phyloP scores from a whole-genome alignment of 2,329 filamentous ascomycete genomes.

The Tolypocladium cylindrosporum region DNA sequence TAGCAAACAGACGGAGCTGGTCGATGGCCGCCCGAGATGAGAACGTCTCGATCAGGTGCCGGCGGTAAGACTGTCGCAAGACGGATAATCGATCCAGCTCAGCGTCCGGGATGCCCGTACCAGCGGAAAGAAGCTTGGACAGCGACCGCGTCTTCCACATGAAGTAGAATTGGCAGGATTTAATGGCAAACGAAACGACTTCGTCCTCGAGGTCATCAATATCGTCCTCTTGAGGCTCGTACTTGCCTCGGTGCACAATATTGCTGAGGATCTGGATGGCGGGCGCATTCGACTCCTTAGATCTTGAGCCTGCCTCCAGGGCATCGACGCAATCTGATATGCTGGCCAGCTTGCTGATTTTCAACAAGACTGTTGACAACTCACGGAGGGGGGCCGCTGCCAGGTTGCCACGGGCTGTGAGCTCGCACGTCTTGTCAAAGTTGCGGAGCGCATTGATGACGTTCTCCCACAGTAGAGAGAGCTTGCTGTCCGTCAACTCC shows the following conservation, averaged over 20 bases:
- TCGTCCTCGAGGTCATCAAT: constrained; percentile 71
- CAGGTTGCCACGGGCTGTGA: constrained; percentile 63
- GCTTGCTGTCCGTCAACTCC: constrained; percentile 71
- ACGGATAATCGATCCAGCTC: constrained; percentile 51
- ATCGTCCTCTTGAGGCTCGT: constrained; percentile 57
- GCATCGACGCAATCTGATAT: constrained; percentile 69
- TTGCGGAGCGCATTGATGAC: constrained; percentile 62
- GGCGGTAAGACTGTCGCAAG: constrained; percentile 46
- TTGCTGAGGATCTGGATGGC: constrained; percentile 62
- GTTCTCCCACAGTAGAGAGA: constrained; percentile 80
- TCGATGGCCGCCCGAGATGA: constrained; percentile 63
- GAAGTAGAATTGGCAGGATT: constrained; percentile 76
- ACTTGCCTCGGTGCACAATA: constrained; percentile 64
- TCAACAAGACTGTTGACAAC: constrained; percentile 63
- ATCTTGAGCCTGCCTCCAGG: constrained; percentile 53
- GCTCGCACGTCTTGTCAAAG: constrained; percentile 59
- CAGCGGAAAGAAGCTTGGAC: constrained; percentile 41
- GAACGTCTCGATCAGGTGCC: constrained; percentile 56
- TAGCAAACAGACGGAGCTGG: constrained; percentile 64
- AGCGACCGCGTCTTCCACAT: constrained; percentile 77
- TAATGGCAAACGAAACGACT: constrained; percentile 65
- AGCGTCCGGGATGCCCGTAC: constrained; percentile 43
- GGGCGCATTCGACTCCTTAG: constrained; percentile 35
- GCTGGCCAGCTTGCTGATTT: constrained; percentile 70
- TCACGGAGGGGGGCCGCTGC: constrained; percentile 55